Conservation (phyloP, 306 rosid species). For the Trifolium fragiferum region DNA sequence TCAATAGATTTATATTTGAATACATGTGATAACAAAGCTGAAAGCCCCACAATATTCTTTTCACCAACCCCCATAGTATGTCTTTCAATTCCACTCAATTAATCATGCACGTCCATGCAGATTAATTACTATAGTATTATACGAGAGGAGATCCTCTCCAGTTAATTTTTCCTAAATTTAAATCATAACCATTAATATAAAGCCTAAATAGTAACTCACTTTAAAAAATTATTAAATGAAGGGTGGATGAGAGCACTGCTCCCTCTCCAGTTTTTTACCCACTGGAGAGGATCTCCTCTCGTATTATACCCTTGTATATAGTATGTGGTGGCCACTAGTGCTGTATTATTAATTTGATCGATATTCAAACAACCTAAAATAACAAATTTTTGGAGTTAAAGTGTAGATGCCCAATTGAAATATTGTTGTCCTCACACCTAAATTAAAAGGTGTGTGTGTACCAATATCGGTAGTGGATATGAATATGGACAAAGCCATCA, state of each 20-base stretch:
- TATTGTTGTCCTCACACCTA: slow-evolving; percentile 32
- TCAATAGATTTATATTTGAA: too few relatives aligned
- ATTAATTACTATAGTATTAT: slow-evolving; percentile 13
- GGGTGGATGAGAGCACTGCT: too few relatives aligned
- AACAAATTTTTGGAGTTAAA: slow-evolving; percentile 23
- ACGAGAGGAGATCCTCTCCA: too few relatives aligned
- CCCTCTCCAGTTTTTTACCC: too few relatives aligned
- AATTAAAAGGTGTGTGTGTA: slow-evolving; percentile 33
- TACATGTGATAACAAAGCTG: slow-evolving; percentile 41
- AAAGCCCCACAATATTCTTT: slow-evolving; percentile 23
- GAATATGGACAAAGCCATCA: slow-evolving; percentile 45
- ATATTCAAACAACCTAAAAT: slow-evolving; percentile 20
- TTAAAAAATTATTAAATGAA: too few relatives aligned
- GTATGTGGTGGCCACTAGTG: slow-evolving; percentile 33
- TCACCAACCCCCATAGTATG: slow-evolving; percentile 37
- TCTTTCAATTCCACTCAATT: slow-evolving; percentile 36
- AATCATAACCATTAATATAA: too few relatives aligned
- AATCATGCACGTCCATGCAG: slow-evolving; percentile 39
- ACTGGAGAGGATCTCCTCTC: too few relatives aligned
- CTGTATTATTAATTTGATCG: slow-evolving; percentile 35
- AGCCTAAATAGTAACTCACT: too few relatives aligned
- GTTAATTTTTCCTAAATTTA: too few relatives aligned
- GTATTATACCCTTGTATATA: neutral
- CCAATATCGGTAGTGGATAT: slow-evolving; percentile 27
- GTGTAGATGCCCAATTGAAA: slow-evolving; percentile 28